Evolutionary conservation across 108 stramenopile genomes (phyloP).

Genomic region (Pseudonitzschia delicatissima): DNA sequence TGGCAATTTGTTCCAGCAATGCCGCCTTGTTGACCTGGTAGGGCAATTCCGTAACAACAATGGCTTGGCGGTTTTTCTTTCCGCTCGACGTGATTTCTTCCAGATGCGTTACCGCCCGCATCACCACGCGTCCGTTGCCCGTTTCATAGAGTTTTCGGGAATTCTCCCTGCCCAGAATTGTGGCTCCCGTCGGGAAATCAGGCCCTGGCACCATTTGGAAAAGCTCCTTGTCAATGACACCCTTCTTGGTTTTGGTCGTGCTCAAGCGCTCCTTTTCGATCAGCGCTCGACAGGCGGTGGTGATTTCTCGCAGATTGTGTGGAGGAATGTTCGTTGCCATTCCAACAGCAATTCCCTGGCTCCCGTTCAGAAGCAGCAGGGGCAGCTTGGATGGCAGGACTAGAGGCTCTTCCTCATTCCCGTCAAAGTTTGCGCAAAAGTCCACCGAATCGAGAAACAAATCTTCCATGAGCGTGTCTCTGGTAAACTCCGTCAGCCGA

Average conservation of each 20-base stretch:
- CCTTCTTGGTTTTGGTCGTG: constrained; percentile 1
- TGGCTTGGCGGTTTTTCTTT: constrained; percentile 70
- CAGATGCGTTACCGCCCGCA: constrained; percentile 86
- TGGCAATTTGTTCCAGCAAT: constrained; percentile 92
- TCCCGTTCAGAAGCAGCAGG: constrained; percentile 90
- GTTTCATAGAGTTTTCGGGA: constrained; percentile 76
- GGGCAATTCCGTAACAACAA: constrained; percentile 93
- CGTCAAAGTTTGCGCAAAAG: constrained; percentile 92
- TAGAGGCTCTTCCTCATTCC: constrained; percentile 88
- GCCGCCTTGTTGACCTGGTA: constrained; percentile 96
- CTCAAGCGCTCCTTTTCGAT: constrained; percentile 37
- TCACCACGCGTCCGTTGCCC: constrained; percentile 88
- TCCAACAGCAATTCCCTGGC: constrained; percentile 85
- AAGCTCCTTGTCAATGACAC: constrained; percentile 67
- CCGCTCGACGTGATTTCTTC: constrained; percentile 57
- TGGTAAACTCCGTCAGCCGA: constrained; percentile 70
- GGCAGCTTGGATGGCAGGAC: constrained; percentile 92
- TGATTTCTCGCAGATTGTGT: constrained; percentile 92
- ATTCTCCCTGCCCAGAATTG: constrained; percentile 78
- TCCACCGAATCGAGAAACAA: constrained; percentile 81
- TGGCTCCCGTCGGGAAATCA: constrained; percentile 95
- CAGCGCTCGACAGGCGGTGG: constrained; percentile 76
- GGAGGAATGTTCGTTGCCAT: constrained; percentile 98
- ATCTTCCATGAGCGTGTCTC: constrained; percentile 81
- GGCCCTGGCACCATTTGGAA: constrained; percentile 84